These are phyloP conservation scores for Elsinoe australis DNA, from an alignment of 2,329 filamentous ascomycete genomes.

Conservation along the genomic window DNA sequence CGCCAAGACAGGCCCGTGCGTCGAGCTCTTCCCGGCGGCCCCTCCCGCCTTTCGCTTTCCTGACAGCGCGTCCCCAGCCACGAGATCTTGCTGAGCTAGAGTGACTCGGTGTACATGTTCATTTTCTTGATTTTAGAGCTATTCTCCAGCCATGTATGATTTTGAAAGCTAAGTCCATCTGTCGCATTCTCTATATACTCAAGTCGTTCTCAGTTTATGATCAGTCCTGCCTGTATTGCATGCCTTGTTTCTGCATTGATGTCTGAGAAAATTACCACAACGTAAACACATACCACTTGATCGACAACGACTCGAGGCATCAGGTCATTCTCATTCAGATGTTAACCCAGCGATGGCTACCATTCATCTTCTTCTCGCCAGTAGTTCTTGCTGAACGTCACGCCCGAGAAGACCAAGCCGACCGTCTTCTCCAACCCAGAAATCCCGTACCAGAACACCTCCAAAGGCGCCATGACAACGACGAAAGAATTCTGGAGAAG, in stretches of 20 bases:
- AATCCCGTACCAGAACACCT: background rate
- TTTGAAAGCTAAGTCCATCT: constrained; percentile 1
- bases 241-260: too few relatives aligned
- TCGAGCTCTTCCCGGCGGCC: too few relatives aligned
- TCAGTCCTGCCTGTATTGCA: too few relatives aligned
- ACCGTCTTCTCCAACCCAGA: background rate
- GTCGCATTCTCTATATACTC: too few relatives aligned
- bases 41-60: too few relatives aligned
- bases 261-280: too few relatives aligned
- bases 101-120: constrained; percentile 8
- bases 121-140: constrained; percentile 6
- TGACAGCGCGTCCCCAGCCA: constrained; percentile 9
- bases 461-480: constrained; percentile 5
- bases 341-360: background rate
- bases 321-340: too few relatives aligned
- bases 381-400: too few relatives aligned
- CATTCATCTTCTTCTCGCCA: background rate
- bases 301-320: too few relatives aligned
- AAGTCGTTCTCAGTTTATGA: background rate
- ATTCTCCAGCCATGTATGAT: constrained; percentile 10
- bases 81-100: constrained; percentile 10
- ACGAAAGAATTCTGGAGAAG: constrained; percentile 9
- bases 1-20: constrained; percentile 7
- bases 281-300: background rate
- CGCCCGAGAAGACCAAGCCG: background rate